Evolutionary conservation across 1,139 yeast genomes (phyloP), one percentile per base, ranked within the genome.

Genomic region (Sugiyamaella pinicola): DNA sequence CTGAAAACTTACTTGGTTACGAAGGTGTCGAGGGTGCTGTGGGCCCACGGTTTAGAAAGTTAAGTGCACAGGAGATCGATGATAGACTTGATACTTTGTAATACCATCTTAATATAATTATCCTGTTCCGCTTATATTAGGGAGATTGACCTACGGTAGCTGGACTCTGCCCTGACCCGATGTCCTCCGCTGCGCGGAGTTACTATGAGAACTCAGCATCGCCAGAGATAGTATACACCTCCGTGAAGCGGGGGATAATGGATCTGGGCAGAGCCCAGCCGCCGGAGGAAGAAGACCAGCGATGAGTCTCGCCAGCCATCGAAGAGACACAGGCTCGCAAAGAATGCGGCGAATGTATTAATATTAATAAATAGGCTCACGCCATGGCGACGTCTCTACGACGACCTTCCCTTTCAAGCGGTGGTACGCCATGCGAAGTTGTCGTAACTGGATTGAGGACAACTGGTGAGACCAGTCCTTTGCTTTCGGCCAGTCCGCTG

Each of bases 1-100:
- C 89, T 64, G 90, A 87, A 58, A 85, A 85, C 54, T 69, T 85
- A 67, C 79, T 91, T 62, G 97, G 97, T 0, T 89, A 84, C 71
- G 81, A 80, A 64, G 98, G 98, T 54, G 90, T 89, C n/a, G 79
- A 77, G 54, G 78, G 75, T 46, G 84, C 79, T 24, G 74, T 72
- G 51, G 98, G 99, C 12, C 98, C 99, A 55, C 79, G 98, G 65
- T 90, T 87, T 72, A 85, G 85, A 69, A 87, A 85, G 68, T 79
- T 93, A 64, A 74, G 91, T 29, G 78, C 95, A 10, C 96, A 91
- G 72, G 98, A 93, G 74, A 88, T 93, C 66, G 88, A 90, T 71
- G 99, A 93, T 75, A 85, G 97, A 73, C 79, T 93, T 68, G 96
- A 90, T 64, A 89, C 96, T 56, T 81, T 91, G 76, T 91, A 37